Conservation (phyloP, 352 stramenopile species). For the Pythium aristosporum region DNA sequence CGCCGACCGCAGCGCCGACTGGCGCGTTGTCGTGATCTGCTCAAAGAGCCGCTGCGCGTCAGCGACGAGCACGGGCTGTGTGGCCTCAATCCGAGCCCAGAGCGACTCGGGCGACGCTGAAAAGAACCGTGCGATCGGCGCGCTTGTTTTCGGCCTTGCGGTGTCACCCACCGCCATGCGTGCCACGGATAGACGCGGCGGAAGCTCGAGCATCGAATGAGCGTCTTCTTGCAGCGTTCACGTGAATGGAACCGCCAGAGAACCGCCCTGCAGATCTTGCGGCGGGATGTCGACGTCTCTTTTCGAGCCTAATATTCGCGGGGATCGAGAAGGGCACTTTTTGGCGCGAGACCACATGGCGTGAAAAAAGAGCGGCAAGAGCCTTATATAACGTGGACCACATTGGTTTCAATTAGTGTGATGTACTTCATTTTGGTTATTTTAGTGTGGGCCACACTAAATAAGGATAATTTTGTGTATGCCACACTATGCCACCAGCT, state of each 20-base stretch:
- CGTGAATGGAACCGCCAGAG: neutral
- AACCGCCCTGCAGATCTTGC: neutral
- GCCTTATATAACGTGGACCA: conserved; percentile 9
- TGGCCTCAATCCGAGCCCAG: conserved; percentile 18
- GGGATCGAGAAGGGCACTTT: conserved; percentile 16
- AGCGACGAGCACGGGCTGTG: conserved; percentile 24
- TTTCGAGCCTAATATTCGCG: conserved; percentile 4
- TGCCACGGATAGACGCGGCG: conserved; percentile 14
- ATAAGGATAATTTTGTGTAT: neutral
- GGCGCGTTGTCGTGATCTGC: conserved; percentile 34
- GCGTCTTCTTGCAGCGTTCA: neutral
- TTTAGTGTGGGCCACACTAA: neutral
- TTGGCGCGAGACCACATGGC: conserved; percentile 25
- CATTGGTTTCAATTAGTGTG: neutral
- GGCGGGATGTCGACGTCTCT: neutral
- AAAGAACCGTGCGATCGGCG: conserved; percentile 25
- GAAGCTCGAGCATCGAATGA: conserved; percentile 16
- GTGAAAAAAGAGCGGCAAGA: conserved; percentile 20
- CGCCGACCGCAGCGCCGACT: conserved; percentile 30
- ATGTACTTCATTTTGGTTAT: neutral
- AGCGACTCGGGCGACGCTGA: conserved; percentile 30
- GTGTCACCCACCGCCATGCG: neutral
- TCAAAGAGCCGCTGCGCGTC: conserved; percentile 31
- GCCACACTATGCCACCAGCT: neutral
- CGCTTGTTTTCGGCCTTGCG: neutral